Conservation (phyloP, 2,329 filamentous ascomycete species). For the Colletotrichum echinochloae region DNA sequence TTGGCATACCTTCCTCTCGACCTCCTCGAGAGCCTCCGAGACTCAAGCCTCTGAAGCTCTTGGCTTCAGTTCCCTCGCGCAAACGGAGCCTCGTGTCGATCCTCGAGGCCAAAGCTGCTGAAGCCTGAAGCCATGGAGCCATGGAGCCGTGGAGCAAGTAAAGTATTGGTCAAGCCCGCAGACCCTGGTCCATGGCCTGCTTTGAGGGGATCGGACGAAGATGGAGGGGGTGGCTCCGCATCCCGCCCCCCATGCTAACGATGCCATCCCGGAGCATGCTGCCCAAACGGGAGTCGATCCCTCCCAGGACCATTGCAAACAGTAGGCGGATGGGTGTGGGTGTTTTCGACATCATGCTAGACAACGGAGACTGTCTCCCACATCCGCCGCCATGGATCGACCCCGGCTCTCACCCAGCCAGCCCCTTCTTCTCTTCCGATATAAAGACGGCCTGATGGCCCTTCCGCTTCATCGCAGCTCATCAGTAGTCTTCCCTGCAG, state of each 20-base stretch:
- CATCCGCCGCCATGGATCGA: neutral
- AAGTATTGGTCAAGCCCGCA: too few species aligned
- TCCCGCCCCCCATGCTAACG: slow-evolving; percentile 16
- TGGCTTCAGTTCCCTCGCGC: neutral
- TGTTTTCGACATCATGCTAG: slow-evolving; percentile 5
- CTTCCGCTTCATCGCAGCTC: slow-evolving; percentile 12
- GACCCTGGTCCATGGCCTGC: slow-evolving; percentile 27
- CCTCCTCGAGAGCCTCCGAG: neutral
- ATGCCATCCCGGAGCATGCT: slow-evolving; percentile 23
- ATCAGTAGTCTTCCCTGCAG: slow-evolving; percentile 39
- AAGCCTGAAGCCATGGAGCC: too few species aligned
- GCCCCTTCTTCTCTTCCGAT: slow-evolving; percentile 8
- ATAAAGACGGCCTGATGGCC: slow-evolving; percentile 36
- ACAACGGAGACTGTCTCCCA: slow-evolving; percentile 22
- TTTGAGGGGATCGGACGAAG: slow-evolving; percentile 19
- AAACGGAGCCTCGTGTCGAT: slow-evolving; percentile 34
- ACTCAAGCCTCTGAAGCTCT: slow-evolving; percentile 27
- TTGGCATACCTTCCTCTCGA: too few species aligned
- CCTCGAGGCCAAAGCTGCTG: slow-evolving; percentile 7
- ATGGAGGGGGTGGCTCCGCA: slow-evolving; percentile 21
- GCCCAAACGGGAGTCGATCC: slow-evolving; percentile 27
- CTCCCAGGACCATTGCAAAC: too few species aligned
- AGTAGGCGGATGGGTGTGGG: neutral
- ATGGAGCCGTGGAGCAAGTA: too few species aligned
- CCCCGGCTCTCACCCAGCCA: neutral